A percentile compares a stretch with the other conserved stretches of the same genome.
These are phyloP conservation scores for Xylaria hypoxylon DNA, from an alignment of 2,329 filamentous ascomycete species.

Conservation along the genomic window DNA sequence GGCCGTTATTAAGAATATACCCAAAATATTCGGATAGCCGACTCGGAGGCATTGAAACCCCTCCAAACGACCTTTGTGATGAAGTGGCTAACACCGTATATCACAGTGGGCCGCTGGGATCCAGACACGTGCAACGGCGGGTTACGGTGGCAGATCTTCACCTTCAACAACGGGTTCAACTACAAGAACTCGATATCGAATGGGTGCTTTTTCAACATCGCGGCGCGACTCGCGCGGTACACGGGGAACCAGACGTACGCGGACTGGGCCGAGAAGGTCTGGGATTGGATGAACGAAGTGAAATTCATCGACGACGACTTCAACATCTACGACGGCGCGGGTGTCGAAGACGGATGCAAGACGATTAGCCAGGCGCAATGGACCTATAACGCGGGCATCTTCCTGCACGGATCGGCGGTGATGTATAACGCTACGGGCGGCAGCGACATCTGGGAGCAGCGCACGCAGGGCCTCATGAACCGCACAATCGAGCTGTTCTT, in stretches of 20 bases:
- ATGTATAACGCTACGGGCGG: conserved; percentile 56
- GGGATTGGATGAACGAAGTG: conserved; percentile 69
- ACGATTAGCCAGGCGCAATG: conserved; percentile 69
- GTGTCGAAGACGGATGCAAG: conserved; percentile 59
- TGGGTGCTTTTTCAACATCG: conserved; percentile 76
- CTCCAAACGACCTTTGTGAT: neutral
- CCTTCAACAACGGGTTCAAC: conserved; percentile 77
- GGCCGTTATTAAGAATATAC: neutral
- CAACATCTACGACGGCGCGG: conserved; percentile 69
- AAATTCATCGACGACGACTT: conserved; percentile 68
- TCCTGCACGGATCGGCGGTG: too few relatives aligned
- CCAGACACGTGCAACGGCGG: conserved; percentile 74
- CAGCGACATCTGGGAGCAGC: conserved; percentile 64
- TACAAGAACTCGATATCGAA: conserved; percentile 78
- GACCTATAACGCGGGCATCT: conserved; percentile 61
- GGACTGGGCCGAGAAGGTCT: conserved; percentile 79
- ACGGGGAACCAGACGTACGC: conserved; percentile 83
- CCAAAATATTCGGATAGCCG: neutral
- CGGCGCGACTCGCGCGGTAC: conserved; percentile 78
- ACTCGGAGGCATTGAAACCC: neutral
- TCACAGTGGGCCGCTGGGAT: conserved; percentile 74
- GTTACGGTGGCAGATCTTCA: conserved; percentile 86
- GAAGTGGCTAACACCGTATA: neutral
- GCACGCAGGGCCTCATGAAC: conserved; percentile 68
- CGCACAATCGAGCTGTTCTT: conserved; percentile 66